A percentile compares a stretch with the other conserved stretches of the same genome.
phyloP scores from a whole-genome alignment of 2,329 filamentous ascomycete species.

The Zymoseptoria tritici region DNA sequence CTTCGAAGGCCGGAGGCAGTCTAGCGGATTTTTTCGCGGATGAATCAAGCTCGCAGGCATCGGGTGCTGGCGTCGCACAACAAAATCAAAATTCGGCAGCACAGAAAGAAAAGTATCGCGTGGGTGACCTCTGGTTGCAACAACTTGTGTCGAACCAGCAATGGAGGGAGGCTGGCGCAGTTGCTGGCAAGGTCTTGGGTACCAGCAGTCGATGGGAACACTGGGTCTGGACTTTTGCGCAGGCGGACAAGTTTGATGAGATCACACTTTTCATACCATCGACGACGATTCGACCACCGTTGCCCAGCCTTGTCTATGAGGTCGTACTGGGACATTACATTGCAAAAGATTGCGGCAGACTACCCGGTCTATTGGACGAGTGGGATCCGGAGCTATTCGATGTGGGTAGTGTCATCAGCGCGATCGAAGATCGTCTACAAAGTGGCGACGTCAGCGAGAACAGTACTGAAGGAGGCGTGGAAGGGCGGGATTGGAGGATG shows the following conservation, averaged over 20 bases:
- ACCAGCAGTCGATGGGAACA: slow-evolving; percentile 83
- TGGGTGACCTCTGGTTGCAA: slow-evolving; percentile 89
- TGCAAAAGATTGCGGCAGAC: slow-evolving; percentile 63
- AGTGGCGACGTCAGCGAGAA: slow-evolving; percentile 62
- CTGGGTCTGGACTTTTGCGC: slow-evolving; percentile 89
- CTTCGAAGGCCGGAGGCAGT: slow-evolving; percentile 32
- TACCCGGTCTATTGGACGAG: slow-evolving; percentile 69
- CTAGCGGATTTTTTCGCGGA: slow-evolving; percentile 51
- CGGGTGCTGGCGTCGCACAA: slow-evolving; percentile 16
- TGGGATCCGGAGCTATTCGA: slow-evolving; percentile 86
- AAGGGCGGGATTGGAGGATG: slow-evolving; percentile 72
- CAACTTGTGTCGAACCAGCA: slow-evolving; percentile 68
- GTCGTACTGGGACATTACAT: slow-evolving; percentile 85
- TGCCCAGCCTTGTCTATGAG: slow-evolving; percentile 80
- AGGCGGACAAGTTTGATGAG: slow-evolving; percentile 78
- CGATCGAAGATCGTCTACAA: slow-evolving; percentile 74
- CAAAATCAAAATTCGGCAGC: slow-evolving; percentile 51
- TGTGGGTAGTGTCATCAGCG: slow-evolving; percentile 64
- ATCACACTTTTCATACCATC: slow-evolving; percentile 79
- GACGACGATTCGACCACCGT: slow-evolving; percentile 65
- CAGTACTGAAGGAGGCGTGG: slow-evolving; percentile 64
- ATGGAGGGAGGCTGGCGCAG: slow-evolving; percentile 70
- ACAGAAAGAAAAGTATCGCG: slow-evolving; percentile 79
- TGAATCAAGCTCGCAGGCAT: slow-evolving; percentile 45
- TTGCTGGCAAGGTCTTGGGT: slow-evolving; percentile 75